Evolutionary conservation across 2,329 filamentous ascomycete species (phyloP).

Genomic region (Neurospora sp.): DNA sequence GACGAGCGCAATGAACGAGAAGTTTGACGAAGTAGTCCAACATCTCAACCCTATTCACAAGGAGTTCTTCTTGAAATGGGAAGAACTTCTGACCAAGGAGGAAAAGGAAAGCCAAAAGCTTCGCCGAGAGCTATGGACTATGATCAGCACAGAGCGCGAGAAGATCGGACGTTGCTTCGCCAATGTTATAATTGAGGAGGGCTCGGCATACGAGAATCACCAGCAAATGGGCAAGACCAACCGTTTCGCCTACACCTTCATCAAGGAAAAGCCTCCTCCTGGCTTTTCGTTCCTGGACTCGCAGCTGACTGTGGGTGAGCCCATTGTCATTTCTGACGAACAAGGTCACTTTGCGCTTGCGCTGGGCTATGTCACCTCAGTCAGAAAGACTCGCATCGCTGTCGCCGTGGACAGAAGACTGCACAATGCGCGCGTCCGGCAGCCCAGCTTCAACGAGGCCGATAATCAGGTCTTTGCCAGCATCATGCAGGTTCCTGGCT

Average conservation of each 20-base stretch:
- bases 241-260: conserved; percentile 75
- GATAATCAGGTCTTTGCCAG: conserved; percentile 80
- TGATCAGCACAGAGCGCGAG: conserved; percentile 82
- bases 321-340: conserved; percentile 93
- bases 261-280: conserved; percentile 53
- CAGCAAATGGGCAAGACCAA: conserved; percentile 73
- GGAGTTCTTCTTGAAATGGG: conserved; percentile 91
- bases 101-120: conserved; percentile 84
- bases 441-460: conserved; percentile 63
- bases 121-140: conserved; percentile 88
- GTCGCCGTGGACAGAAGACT: conserved; percentile 85
- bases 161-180: conserved; percentile 83
- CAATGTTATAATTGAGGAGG: conserved; percentile 73
- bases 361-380: conserved; percentile 77
- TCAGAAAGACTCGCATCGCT: conserved; percentile 65
- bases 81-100: conserved; percentile 83
- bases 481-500: conserved; percentile 66
- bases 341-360: conserved; percentile 89
- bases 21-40: conserved; percentile 71
- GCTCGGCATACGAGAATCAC: conserved; percentile 57
- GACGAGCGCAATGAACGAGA: conserved; percentile 67
- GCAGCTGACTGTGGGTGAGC: conserved; percentile 77
- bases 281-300: conserved; percentile 85
- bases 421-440: conserved; percentile 71
- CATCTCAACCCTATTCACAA: conserved; percentile 67